Conservation (phyloP, 208 protist genomes). For the Leptomonas pyrrhocoris region DNA sequence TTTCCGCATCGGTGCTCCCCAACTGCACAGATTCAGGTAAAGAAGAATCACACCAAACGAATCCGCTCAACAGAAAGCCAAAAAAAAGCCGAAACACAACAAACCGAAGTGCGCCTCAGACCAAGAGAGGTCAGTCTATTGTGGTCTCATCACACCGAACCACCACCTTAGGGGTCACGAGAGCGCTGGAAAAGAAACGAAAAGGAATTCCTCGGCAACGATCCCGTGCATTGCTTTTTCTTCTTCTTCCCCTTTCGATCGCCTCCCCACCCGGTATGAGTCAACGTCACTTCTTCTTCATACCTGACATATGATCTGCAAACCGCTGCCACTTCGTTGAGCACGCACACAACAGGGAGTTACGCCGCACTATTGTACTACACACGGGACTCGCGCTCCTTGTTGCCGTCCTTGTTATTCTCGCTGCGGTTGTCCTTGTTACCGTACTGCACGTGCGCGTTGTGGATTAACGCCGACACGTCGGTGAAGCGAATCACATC, state of each 20-base stretch:
- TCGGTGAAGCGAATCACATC: conserved; percentile 68
- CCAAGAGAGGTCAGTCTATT: too few species aligned
- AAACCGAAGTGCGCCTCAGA: too few species aligned
- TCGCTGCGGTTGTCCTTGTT: conserved; percentile 17
- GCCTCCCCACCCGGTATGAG: too few species aligned
- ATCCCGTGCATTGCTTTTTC: background rate
- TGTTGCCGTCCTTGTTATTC: conserved; percentile 11
- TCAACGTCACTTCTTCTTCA: background rate
- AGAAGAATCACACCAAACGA: too few species aligned
- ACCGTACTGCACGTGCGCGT: conserved; percentile 15
- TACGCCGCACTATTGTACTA: background rate
- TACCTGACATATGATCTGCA: background rate
- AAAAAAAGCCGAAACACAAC: too few species aligned
- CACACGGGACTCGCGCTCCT: conserved; percentile 17
- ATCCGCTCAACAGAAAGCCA: too few species aligned
- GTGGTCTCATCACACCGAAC: too few species aligned
- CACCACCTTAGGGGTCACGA: too few species aligned
- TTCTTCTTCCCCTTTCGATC: too few species aligned
- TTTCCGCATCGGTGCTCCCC: too few species aligned
- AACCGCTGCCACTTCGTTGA: too few species aligned
- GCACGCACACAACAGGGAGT: background rate
- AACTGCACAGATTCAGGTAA: too few species aligned
- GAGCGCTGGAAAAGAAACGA: background rate
- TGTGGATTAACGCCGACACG: conserved; percentile 49
- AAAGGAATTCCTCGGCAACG: background rate